Evolutionary conservation across 768 basidiomycete genomes (phyloP).

Genomic region (Rubroboletus satanas): DNA sequence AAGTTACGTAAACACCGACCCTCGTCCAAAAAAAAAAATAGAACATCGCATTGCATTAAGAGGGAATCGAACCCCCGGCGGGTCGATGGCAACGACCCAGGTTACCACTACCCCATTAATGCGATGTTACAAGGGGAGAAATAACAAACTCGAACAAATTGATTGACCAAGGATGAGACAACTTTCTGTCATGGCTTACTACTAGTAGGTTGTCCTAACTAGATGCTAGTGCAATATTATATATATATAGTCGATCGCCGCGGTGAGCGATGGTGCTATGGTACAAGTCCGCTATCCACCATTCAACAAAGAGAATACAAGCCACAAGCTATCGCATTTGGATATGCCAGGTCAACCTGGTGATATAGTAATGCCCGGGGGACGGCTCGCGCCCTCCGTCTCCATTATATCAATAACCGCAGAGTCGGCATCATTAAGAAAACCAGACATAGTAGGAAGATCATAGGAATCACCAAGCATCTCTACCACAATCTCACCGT

Average conservation of each 20-base stretch:
- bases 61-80: conserved; percentile 83
- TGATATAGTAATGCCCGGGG: neutral
- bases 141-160: neutral
- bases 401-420: neutral
- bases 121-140: conserved; percentile 12
- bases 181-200: no score
- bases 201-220: no score
- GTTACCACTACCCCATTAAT: conserved; percentile 67
- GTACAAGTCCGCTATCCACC: neutral
- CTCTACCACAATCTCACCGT: conserved; percentile 35
- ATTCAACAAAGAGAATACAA: neutral
- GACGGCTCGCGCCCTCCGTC: no score
- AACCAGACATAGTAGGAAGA: neutral
- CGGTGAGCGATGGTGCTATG: neutral
- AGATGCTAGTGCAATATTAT: no score
- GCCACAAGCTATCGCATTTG: neutral
- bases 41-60: conserved; percentile 17
- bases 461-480: neutral
- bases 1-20: neutral
- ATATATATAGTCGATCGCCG: neutral
- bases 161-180: neutral
- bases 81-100: conserved; percentile 73
- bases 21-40: neutral
- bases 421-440: neutral
- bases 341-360: neutral